Conservation (phyloP, 257 asterid genomes). For the Asclepias syriaca region DNA sequence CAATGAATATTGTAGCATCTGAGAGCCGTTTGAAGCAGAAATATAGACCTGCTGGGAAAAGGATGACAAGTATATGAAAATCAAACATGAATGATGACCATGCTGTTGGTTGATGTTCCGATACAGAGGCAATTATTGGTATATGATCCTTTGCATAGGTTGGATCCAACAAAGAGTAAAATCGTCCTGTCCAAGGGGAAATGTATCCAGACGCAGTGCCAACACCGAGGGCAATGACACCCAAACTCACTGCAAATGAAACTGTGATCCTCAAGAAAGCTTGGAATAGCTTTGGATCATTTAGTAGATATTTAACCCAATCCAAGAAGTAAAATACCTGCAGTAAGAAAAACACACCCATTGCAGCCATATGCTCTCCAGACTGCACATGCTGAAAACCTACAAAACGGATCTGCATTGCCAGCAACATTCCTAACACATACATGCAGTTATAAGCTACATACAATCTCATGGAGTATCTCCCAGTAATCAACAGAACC, state of each 20-base stretch:
- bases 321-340: conserved; percentile 97
- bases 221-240: conserved; percentile 77
- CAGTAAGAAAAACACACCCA: conserved; percentile 98
- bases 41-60: conserved; percentile 96
- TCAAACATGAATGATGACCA: conserved; percentile 99
- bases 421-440: conserved; percentile 84
- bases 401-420: conserved; percentile 98
- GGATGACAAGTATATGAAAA: conserved; percentile 73
- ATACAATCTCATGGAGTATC: conserved; percentile 95
- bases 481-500: conserved; percentile 86
- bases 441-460: conserved; percentile 95
- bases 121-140: conserved; percentile 97
- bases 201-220: conserved; percentile 98
- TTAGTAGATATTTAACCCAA: conserved; percentile 83
- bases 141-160: conserved; percentile 98
- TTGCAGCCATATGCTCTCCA: conserved; percentile 99
- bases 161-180: conserved; percentile 94
- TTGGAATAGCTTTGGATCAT: conserved; percentile 86
- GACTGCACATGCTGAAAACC: conserved; percentile 99
- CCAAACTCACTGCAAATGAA: conserved; percentile 72
- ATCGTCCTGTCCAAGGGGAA: conserved; percentile 99
- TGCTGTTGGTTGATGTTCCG: conserved; percentile 99
- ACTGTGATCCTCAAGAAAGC: conserved; percentile 82
- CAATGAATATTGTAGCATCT: conserved; percentile 90
- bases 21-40: conserved; percentile 98